Conservation (phyloP, 768 basidiomycete species). For the Suillus tomentosus region DNA sequence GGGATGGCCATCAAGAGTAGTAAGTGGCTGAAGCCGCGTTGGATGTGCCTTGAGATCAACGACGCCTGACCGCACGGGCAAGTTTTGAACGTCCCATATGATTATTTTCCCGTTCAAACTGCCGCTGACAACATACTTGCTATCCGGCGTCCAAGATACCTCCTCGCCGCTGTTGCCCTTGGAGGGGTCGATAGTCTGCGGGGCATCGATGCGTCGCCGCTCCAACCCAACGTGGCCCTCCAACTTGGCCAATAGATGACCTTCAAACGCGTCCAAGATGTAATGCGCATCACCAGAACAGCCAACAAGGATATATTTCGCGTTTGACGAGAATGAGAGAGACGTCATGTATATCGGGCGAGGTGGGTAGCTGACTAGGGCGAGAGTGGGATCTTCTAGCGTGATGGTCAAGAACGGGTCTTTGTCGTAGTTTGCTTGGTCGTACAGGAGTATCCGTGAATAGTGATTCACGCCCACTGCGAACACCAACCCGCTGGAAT, state of each 20-base stretch:
- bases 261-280: conserved; percentile 88
- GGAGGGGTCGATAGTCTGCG: conserved; percentile 61
- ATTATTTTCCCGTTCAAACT: conserved; percentile 82
- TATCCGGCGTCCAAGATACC: conserved; percentile 92
- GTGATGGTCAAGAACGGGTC: conserved; percentile 85
- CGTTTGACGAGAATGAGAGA: conserved; percentile 86
- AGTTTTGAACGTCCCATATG: conserved; percentile 82
- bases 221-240: conserved; percentile 86
- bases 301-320: conserved; percentile 87
- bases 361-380: conserved; percentile 80
- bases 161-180: conserved; percentile 92
- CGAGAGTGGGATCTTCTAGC: conserved; percentile 79
- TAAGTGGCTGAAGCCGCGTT: conserved; percentile 48
- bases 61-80: conserved; percentile 53
- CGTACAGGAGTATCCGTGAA: conserved; percentile 83
- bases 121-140: conserved; percentile 86
- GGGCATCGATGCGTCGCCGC: conserved; percentile 52
- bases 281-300: conserved; percentile 94
- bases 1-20: conserved; percentile 73
- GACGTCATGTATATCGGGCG: conserved; percentile 91
- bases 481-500: conserved; percentile 79
- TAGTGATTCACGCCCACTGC: conserved; percentile 85
- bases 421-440: conserved; percentile 85
- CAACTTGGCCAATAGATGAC: conserved; percentile 79
- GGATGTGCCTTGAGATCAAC: conserved; percentile 59